Percentiles rank a stretch among this genome's conserved stretches.
These are phyloP conservation scores for Polytrichum commune DNA, from an alignment of 225 moss, liverwort and hornwort genomes.

Conservation along the genomic window DNA sequence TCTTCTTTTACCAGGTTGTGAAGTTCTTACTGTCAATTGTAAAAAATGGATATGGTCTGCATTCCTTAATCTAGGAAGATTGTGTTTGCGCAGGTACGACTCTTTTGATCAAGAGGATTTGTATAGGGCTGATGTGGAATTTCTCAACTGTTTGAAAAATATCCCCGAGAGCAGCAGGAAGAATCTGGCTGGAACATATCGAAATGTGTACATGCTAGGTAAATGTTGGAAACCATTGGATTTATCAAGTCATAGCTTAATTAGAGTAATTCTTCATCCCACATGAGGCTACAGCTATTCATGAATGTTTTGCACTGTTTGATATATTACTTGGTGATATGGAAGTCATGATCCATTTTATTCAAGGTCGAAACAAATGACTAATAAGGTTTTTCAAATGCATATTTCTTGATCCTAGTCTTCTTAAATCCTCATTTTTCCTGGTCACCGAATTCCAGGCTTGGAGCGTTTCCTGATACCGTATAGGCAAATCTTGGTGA, in stretches of 20 bases:
- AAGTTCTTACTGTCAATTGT: too few relatives aligned
- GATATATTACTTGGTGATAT: background rate
- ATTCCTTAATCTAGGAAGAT: too few relatives aligned
- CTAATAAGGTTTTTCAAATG: too few relatives aligned
- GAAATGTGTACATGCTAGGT: slow-evolving; percentile 42
- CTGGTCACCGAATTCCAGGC: slow-evolving; percentile 8
- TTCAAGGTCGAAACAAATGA: too few relatives aligned
- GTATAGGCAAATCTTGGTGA: slow-evolving; percentile 37
- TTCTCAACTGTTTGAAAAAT: slow-evolving; percentile 38
- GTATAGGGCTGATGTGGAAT: slow-evolving; percentile 32
- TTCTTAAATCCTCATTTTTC: too few relatives aligned
- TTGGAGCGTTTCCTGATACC: slow-evolving; percentile 44
- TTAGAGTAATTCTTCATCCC: background rate
- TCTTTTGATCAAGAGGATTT: slow-evolving; percentile 35
- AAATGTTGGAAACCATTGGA: slow-evolving; percentile 1
- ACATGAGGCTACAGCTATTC: background rate
- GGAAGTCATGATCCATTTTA: too few relatives aligned
- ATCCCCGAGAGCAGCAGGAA: slow-evolving; percentile 32
- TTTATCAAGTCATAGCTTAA: background rate
- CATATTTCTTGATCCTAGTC: too few relatives aligned
- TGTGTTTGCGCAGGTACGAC: slow-evolving; percentile 31
- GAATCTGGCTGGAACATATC: slow-evolving; percentile 31
- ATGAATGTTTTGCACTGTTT: background rate
- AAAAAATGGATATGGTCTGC: too few relatives aligned
- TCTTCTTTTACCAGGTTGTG: too few relatives aligned